These are phyloP conservation scores for Sporothrix sp. DNA, from an alignment of 2,329 filamentous ascomycete species.

Conservation along the genomic window DNA sequence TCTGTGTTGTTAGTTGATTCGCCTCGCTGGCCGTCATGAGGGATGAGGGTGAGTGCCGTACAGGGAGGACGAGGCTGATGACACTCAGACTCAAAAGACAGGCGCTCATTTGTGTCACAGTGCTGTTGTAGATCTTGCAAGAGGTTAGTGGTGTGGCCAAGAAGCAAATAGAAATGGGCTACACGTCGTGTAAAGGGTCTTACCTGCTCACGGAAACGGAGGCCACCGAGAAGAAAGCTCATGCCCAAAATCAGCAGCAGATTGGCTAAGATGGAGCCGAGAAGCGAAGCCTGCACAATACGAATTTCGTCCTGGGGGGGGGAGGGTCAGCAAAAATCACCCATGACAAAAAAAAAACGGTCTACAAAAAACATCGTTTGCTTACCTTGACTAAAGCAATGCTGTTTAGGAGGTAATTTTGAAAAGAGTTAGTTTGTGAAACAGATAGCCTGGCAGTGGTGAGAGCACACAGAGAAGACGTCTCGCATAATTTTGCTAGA, in stretches of 20 bases:
- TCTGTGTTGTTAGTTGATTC: constrained; percentile 35
- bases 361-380: not conserved
- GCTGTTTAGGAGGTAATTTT: constrained; percentile 36
- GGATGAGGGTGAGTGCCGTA: constrained; percentile 29
- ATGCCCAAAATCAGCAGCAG: constrained; percentile 83
- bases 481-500: no score
- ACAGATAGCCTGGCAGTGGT: no score
- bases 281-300: constrained; percentile 81
- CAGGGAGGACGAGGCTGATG: constrained; percentile 76
- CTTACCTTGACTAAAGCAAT: constrained; percentile 63
- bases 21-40: not conserved
- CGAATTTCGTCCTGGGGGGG: constrained; percentile 59
- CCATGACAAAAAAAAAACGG: not conserved
- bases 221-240: constrained; percentile 77
- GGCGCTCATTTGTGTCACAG: constrained; percentile 92
- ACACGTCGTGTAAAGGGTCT: no score
- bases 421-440: no score
- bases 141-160: not conserved
- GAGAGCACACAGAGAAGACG: no score
- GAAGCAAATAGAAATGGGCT: not conserved
- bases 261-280: constrained; percentile 85
- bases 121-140: constrained; percentile 76
- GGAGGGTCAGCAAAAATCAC: constrained; percentile 19
- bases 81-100: constrained; percentile 85
- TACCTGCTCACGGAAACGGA: constrained; percentile 79